Conservation (phyloP, 1,284 basidiomycete species). For the Papiliotrema fonsecae region DNA sequence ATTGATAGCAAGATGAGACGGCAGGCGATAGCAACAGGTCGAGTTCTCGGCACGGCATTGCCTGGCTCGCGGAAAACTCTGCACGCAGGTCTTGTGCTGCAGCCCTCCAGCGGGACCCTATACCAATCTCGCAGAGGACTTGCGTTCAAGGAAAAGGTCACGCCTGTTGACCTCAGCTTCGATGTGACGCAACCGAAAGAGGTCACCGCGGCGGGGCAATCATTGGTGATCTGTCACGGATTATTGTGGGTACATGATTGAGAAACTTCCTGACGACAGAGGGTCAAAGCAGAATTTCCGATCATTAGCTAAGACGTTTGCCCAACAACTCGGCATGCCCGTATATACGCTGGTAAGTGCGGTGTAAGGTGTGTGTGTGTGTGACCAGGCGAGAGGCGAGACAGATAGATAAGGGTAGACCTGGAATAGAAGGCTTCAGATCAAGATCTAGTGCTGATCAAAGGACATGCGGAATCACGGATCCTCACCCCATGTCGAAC, state of each 20-base stretch:
- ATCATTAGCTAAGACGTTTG: constrained; percentile 51
- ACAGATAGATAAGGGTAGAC: too few species aligned
- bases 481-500: constrained; percentile 50
- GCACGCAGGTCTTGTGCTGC: not conserved
- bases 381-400: too few species aligned
- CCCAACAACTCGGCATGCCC: constrained; percentile 49
- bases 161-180: constrained; percentile 40
- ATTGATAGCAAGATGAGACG: not conserved
- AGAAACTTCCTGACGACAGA: constrained; percentile 16
- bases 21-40: not conserved
- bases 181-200: constrained; percentile 33
- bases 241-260: constrained; percentile 43
- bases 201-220: constrained; percentile 26
- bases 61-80: not conserved
- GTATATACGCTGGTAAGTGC: constrained; percentile 52
- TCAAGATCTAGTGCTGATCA: not conserved
- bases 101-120: not conserved
- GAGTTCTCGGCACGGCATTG: not conserved
- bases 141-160: constrained; percentile 1
- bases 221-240: constrained; percentile 52
- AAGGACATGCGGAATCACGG: constrained; percentile 57
- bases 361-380: too few species aligned
- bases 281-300: constrained; percentile 59
- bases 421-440: not conserved
- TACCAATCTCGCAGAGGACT: not conserved